Evolutionary conservation across 2,329 filamentous ascomycete genomes (phyloP).

Genomic region (Karstenula rhodostoma): DNA sequence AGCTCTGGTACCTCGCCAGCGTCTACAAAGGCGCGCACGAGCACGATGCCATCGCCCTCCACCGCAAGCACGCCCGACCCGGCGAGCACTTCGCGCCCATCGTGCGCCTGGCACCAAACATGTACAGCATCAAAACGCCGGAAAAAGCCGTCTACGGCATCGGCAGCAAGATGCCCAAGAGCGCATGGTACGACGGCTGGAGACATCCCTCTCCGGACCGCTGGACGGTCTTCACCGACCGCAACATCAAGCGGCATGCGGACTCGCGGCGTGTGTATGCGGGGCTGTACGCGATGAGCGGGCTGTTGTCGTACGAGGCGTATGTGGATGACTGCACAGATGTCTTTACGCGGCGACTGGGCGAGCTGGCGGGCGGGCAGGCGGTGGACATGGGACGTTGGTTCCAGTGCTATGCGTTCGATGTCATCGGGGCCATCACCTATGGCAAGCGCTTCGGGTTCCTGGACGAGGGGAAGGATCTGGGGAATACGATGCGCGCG

Average conservation of each 20-base stretch:
- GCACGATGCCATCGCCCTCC: constrained; percentile 23
- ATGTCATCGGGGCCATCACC: constrained; percentile 53
- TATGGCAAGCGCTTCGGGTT: constrained; percentile 51
- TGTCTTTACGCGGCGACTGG: constrained; percentile 38
- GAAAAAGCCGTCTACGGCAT: constrained; percentile 21
- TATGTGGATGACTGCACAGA: constrained; percentile 51
- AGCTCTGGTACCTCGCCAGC: constrained; percentile 25
- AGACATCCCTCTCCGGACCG: constrained; percentile 44
- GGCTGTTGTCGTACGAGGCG: constrained; percentile 42
- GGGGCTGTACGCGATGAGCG: constrained; percentile 48
- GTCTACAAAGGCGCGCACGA: constrained; percentile 17
- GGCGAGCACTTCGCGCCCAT: constrained; percentile 12
- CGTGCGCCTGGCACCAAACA: constrained; percentile 16
- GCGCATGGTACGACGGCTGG: constrained; percentile 17
- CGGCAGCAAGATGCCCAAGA: constrained; percentile 17
- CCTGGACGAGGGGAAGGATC: constrained; percentile 46
- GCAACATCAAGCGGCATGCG: constrained; percentile 48
- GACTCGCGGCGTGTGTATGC: constrained; percentile 48
- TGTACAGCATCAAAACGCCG: constrained; percentile 13
- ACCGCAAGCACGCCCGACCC: constrained; percentile 15
- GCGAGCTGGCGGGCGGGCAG: constrained; percentile 38
- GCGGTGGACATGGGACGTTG: constrained; percentile 48
- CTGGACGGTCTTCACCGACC: constrained; percentile 48
- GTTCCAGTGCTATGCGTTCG: constrained; percentile 53
- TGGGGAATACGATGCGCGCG: constrained; percentile 27